Base-by-base conservation (phyloP, 208 protist species). In the Leptomonas pyrrhocoris region DNA sequence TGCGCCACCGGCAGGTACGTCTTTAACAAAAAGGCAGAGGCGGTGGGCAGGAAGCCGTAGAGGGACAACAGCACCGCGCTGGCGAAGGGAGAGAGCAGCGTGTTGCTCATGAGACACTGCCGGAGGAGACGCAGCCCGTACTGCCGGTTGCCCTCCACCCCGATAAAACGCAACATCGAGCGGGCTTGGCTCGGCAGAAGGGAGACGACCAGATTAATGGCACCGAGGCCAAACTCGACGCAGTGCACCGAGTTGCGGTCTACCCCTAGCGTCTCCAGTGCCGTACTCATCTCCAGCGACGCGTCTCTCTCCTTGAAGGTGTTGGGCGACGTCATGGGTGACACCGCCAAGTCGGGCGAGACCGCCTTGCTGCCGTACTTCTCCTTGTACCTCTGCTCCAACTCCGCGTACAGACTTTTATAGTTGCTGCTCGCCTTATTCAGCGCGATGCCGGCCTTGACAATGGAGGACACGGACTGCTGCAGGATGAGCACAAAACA, bases 231-330 rank as follows among this genome's bases (percentile, higher is more conserved):
- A 34, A 85, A 83, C 53, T 87, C 65, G 27, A 89, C 84, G 42
- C 63, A 78, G 54, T 89, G 80, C 11, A 88, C 61, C 8, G 78
- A 84, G 68, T 93, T 93, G 25, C 56, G 69, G 69, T 93, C 87
- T 1, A 89, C 49, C 1, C 75, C 82, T 25, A 86, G 56, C 5
- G 67, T 68, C 0, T 84, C 77, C 34, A 79, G 71, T 19, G 66
- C 72, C 16, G 63, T 42, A 0, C 46, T 66, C 40, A 74, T 50
- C 43, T 73, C 66, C 21, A 80, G 31, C 23, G 68, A 68, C n/a
- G 30, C 34, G 34, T 68, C 51, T 4, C 23, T 9, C 16, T 60
- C 42, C 18, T 57, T 55, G 13, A 74, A 60, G 0, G 38, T 38
- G 48, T 49, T 46, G 13, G 57, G 58, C 18, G 68, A 68, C 9